phyloP scores from a whole-genome alignment of 2,329 filamentous ascomycete genomes.

The Pseudocercospora fuligena region DNA sequence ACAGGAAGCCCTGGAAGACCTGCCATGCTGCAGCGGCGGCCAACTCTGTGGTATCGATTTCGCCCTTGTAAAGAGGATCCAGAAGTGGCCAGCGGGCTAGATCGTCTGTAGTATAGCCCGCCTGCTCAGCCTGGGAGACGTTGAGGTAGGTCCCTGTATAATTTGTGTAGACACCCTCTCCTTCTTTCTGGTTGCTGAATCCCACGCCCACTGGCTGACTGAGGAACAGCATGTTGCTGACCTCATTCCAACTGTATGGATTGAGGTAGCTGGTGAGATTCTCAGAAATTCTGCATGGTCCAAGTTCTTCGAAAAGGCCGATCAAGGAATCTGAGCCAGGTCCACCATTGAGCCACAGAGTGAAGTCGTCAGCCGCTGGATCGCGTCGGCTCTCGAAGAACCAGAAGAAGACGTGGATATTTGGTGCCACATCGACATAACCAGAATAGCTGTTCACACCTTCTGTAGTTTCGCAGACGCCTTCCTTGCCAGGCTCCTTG shows the following conservation, averaged over 20 bases:
- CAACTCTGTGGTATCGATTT: constrained; percentile 60
- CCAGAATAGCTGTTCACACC: constrained; percentile 63
- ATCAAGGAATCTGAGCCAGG: constrained; percentile 57
- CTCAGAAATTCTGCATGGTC: constrained; percentile 59
- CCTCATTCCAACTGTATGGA: constrained; percentile 66
- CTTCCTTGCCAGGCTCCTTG: constrained; percentile 43
- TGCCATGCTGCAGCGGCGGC: constrained; percentile 62
- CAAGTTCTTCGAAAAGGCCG: constrained; percentile 56
- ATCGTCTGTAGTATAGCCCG: neutral
- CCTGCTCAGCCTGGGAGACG: constrained; percentile 32
- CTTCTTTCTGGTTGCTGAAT: constrained; percentile 55
- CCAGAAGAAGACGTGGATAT: constrained; percentile 22
- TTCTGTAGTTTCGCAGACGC: constrained; percentile 61
- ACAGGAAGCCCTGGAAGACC: constrained; percentile 60
- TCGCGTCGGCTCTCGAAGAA: constrained; percentile 64
- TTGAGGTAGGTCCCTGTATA: constrained; percentile 54
- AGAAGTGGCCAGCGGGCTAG: constrained; percentile 48
- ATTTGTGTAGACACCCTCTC: constrained; percentile 25
- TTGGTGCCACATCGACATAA: constrained; percentile 57
- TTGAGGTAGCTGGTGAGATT: constrained; percentile 60
- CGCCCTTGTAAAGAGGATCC: constrained; percentile 48
- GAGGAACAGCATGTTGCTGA: constrained; percentile 63
- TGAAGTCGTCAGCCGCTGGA: constrained; percentile 58
- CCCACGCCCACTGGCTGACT: constrained; percentile 68
- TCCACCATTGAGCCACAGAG: constrained; percentile 64